These are phyloP conservation scores for Kazachstania psychrophila DNA, from an alignment of 805 yeast species.

Conservation along the genomic window DNA sequence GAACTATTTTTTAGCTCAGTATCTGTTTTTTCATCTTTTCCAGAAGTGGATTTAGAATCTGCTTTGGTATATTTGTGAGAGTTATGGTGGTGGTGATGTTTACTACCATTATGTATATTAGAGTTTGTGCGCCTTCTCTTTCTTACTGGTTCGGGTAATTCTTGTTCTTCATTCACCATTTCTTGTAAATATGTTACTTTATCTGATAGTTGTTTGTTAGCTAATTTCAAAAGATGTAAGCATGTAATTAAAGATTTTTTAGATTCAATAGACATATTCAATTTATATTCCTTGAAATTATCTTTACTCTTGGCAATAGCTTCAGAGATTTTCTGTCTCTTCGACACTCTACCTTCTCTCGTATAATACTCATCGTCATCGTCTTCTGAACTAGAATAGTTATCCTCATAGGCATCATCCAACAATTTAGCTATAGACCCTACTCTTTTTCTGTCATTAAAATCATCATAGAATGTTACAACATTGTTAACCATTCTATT, in stretches of 20 bases:
- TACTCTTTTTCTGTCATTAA: constrained; percentile 32
- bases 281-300: constrained; percentile 29
- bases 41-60: constrained; percentile 5
- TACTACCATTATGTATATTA: neutral
- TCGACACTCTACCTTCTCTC: constrained; percentile 18
- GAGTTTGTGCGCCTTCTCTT: constrained; percentile 10
- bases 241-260: constrained; percentile 69
- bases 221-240: constrained; percentile 67
- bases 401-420: constrained; percentile 36
- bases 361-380: too few species aligned
- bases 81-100: constrained; percentile 7
- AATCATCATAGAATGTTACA: constrained; percentile 39
- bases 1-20: too few species aligned
- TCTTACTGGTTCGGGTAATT: constrained; percentile 1
- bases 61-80: neutral
- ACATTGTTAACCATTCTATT: constrained; percentile 36
- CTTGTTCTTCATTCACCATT: constrained; percentile 41
- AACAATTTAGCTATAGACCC: constrained; percentile 28
- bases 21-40: constrained; percentile 8
- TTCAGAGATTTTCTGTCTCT: constrained; percentile 31
- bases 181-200: constrained; percentile 57
- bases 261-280: constrained; percentile 54
- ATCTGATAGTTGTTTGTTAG: constrained; percentile 64
- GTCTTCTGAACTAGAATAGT: constrained; percentile 15
- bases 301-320: constrained; percentile 31